Base-by-base conservation (phyloP, 2,329 filamentous ascomycete genomes). In the Sphaerostilbella broomeana region DNA sequence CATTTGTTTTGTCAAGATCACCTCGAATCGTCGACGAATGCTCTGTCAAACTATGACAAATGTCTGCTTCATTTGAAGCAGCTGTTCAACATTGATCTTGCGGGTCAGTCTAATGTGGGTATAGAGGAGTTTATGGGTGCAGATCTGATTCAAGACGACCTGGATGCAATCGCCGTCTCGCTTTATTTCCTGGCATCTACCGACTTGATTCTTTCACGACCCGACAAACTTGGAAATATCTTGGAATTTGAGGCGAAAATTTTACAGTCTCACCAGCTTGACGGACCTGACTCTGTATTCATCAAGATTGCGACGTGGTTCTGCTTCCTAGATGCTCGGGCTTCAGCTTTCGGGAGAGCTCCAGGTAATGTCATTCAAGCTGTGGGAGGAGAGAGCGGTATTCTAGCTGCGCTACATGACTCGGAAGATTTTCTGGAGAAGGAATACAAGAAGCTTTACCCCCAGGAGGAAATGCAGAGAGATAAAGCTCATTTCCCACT, bases 121-220 rank as follows among this genome's bases (percentile, higher is more conserved):
- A 5, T 17, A 10, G 6, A 6, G 9, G 5, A 17, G 6, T 18
- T 31, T 17, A 5, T 25, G 22, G 22, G 8, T 25, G 12, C 22
- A 8, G 12, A 6, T 17, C 6, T 16, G 13, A 31, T 9, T 17
- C 28, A 31, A 31, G 28, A 17, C 15, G 28, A 31, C 11, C 28
- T 31, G 6, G 28, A 31, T 16, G 28, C 28, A 31, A 31, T 31
- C 18, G 28, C 28, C 1, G 28, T 31, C 6, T 31, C 28, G 6
- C 28, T 31, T 18, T 31, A 31, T 15, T 31, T 31, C 15, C 28
- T 31, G 28, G 28, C 28, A 31, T 31, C 28, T 18, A 31, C 28
- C 8, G 28, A 31, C 15, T 16, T 31, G 9, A 31, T 31, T 10
- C 15, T 31, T 5, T 31, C 28, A 17, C 13, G 28, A 10, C 15